These are phyloP conservation scores for Triangularia verruculosa DNA, from an alignment of 2,329 filamentous ascomycete species.

Conservation along the genomic window DNA sequence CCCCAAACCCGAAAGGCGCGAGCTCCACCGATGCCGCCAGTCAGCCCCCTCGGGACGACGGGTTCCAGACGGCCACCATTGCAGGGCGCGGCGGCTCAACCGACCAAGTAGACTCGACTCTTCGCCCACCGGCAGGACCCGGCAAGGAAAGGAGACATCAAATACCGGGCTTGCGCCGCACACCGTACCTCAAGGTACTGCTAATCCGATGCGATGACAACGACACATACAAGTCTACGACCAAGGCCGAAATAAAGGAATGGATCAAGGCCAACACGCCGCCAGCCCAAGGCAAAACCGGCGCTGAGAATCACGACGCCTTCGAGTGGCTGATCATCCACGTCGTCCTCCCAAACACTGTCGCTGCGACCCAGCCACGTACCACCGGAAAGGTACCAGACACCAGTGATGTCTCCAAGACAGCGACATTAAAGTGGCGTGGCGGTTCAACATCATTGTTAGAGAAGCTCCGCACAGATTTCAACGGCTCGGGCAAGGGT, in stretches of 20 bases:
- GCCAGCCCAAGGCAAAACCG: constrained; percentile 50
- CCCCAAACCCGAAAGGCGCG: constrained; percentile 30
- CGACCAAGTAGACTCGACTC: constrained; percentile 38
- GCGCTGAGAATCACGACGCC: constrained; percentile 89
- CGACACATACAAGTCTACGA: constrained; percentile 81
- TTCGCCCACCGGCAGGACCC: constrained; percentile 33
- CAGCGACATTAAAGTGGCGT: constrained; percentile 68
- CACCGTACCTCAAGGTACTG: constrained; percentile 89
- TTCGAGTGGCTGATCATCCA: constrained; percentile 95
- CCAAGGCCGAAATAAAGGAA: constrained; percentile 76
- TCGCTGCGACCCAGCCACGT: constrained; percentile 74
- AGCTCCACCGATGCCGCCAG: constrained; percentile 31
- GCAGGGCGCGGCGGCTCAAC: constrained; percentile 40
- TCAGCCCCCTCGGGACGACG: constrained; percentile 49
- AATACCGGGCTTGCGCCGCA: constrained; percentile 88
- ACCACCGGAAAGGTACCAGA: constrained; percentile 53
- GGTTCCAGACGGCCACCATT: constrained; percentile 57
- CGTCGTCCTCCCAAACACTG: constrained; percentile 83
- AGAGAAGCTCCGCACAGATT: constrained; percentile 87
- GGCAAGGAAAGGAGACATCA: constrained; percentile 74
- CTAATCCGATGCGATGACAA: constrained; percentile 93
- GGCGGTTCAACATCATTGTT: constrained; percentile 77
- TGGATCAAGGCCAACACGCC: constrained; percentile 82
- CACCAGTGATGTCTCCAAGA: constrained; percentile 50
- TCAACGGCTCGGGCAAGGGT: constrained; percentile 72